A percentile compares a stretch with the other conserved stretches of the same genome.
phyloP scores from a whole-genome alignment of 2,329 filamentous ascomycete genomes.

The Sporothrix curviconia region DNA sequence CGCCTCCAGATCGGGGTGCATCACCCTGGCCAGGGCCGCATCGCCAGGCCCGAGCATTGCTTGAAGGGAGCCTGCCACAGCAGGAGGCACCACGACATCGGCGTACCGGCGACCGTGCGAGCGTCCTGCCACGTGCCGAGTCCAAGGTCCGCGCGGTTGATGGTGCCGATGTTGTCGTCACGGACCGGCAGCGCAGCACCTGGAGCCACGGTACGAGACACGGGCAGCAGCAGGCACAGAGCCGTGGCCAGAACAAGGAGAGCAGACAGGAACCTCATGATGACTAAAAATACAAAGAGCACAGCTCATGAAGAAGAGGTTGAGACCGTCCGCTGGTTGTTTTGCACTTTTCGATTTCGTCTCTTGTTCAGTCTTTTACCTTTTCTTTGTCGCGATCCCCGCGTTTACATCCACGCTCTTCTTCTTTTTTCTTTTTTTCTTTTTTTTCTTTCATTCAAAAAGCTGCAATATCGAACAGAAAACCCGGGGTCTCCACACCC shows the following conservation, averaged over 20 bases:
- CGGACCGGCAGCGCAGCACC: slow-evolving; percentile 37
- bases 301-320: no score
- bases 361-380: no score
- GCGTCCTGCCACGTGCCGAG: slow-evolving; percentile 34
- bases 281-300: no score
- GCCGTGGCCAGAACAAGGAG: neutral
- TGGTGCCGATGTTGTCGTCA: slow-evolving; percentile 25
- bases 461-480: no score
- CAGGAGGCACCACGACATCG: slow-evolving; percentile 36
- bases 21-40: slow-evolving; percentile 21
- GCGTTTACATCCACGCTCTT: no score
- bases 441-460: no score
- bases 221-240: neutral
- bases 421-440: no score
- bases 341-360: no score
- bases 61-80: slow-evolving; percentile 28
- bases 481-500: no score
- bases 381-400: no score
- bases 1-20: slow-evolving; percentile 36
- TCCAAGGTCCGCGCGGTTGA: slow-evolving; percentile 31
- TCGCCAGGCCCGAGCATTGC: slow-evolving; percentile 24
- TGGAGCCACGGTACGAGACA: slow-evolving; percentile 35
- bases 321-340: no score
- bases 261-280: neutral
- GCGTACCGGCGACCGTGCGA: slow-evolving; percentile 30